Conservation (phyloP, 345 rosid genomes). For the Pugionium cornutum region DNA sequence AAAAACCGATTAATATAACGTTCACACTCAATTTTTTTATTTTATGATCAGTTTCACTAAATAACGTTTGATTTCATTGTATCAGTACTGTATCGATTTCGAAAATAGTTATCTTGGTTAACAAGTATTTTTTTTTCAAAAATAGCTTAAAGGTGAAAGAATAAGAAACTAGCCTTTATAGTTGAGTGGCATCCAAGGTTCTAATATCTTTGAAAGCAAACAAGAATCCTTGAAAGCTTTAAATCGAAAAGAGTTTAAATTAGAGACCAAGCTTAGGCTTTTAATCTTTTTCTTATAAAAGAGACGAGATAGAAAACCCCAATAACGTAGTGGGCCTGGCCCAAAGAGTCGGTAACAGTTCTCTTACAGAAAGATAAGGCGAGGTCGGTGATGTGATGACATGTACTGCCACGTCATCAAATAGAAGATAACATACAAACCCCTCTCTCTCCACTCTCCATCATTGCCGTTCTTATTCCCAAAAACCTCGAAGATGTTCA, state of each 20-base stretch:
- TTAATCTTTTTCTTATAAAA: not conserved
- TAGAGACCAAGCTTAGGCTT: not conserved
- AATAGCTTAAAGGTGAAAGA: not conserved
- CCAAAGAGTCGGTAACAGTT: not conserved
- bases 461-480: not conserved
- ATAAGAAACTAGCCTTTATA: slow-evolving; percentile 4
- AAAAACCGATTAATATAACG: not conserved
- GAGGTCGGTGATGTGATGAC: slow-evolving; percentile 15
- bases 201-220: slow-evolving; percentile 19
- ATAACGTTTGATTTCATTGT: not conserved
- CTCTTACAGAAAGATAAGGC: slow-evolving; percentile 27
- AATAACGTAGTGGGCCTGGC: not conserved
- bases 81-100: not conserved
- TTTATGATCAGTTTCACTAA: not conserved
- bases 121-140: not conserved
- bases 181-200: slow-evolving; percentile 39
- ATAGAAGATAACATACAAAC: slow-evolving; percentile 19
- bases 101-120: not conserved
- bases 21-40: not conserved
- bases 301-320: no score
- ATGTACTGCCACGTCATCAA: slow-evolving; percentile 31
- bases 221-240: slow-evolving; percentile 9
- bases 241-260: slow-evolving; percentile 6
- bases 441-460: slow-evolving; percentile 2
- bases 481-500: not conserved